These are phyloP conservation scores for Juncus inflexus DNA, from an alignment of 176 grass and related monocot species.

Conservation along the genomic window DNA sequence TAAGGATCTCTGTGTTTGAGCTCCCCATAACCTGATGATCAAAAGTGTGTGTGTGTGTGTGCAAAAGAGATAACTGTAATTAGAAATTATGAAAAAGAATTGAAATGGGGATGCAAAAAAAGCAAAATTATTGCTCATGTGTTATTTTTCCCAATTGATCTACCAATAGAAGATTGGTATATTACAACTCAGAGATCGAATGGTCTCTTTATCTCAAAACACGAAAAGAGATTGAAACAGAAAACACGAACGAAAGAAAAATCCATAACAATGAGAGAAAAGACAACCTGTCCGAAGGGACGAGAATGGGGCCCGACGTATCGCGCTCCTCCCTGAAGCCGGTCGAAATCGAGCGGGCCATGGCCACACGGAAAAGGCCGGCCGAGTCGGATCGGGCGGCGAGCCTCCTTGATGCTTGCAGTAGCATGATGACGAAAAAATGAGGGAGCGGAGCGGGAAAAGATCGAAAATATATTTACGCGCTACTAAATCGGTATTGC, in stretches of 20 bases:
- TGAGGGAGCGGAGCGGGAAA: too few species aligned
- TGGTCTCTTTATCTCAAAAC: too few species aligned
- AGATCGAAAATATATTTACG: too few species aligned
- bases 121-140: too few species aligned
- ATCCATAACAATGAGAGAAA: too few species aligned
- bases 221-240: too few species aligned
- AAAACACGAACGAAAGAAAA: neutral
- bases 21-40: constrained; percentile 64
- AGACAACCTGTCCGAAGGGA: constrained; percentile 65
- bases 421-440: neutral
- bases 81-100: too few species aligned
- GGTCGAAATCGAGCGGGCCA: constrained; percentile 50
- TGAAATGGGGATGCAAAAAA: too few species aligned
- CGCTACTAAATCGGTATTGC: too few species aligned
- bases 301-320: constrained; percentile 71
- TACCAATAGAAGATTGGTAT: too few species aligned
- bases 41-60: neutral
- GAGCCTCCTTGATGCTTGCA: constrained; percentile 9
- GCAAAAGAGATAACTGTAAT: neutral
- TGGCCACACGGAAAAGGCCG: constrained; percentile 40
- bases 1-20: constrained; percentile 89
- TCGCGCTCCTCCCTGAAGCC: constrained; percentile 76
- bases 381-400: neutral
- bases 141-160: too few species aligned
- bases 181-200: too few species aligned